phyloP scores from a whole-genome alignment of 331 rosid genomes.

The Cucumis variabilis region DNA sequence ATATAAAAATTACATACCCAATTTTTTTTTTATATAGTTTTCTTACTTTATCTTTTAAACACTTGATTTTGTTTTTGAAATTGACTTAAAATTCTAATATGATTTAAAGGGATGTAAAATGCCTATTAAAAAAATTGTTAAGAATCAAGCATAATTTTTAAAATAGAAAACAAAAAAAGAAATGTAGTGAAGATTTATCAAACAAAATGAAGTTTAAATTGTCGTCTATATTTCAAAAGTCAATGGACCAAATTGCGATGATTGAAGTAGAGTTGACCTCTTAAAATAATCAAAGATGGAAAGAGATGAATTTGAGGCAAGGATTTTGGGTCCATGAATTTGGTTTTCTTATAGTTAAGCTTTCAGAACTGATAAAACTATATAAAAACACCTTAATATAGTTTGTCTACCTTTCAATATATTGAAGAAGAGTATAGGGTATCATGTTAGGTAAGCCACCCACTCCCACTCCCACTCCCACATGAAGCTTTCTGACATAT shows the following conservation, averaged over 20 bases:
- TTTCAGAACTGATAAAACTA: neutral
- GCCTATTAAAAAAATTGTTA: too few species aligned
- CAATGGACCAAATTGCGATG: neutral
- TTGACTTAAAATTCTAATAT: neutral
- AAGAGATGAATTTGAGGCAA: neutral
- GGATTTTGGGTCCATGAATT: neutral
- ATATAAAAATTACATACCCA: neutral
- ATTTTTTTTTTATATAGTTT: too few species aligned
- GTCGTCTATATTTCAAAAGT: neutral
- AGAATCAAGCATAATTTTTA: too few species aligned
- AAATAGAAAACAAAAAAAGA: too few species aligned
- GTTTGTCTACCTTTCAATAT: neutral
- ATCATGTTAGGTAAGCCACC: conserved; percentile 18
- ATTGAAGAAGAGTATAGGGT: neutral
- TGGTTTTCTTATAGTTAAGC: neutral
- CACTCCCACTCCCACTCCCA: conserved; percentile 17
- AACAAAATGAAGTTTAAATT: too few species aligned
- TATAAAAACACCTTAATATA: neutral
- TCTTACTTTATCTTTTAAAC: too few species aligned
- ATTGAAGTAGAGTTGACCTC: neutral
- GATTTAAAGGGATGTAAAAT: neutral
- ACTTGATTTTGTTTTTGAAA: neutral
- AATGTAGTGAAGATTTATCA: too few species aligned
- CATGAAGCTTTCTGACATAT: conserved; percentile 26
- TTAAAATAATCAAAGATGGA: neutral